Evolutionary conservation across 371 early-diverging fungal genomes (phyloP).

Genomic region (Nematocida sp.): DNA sequence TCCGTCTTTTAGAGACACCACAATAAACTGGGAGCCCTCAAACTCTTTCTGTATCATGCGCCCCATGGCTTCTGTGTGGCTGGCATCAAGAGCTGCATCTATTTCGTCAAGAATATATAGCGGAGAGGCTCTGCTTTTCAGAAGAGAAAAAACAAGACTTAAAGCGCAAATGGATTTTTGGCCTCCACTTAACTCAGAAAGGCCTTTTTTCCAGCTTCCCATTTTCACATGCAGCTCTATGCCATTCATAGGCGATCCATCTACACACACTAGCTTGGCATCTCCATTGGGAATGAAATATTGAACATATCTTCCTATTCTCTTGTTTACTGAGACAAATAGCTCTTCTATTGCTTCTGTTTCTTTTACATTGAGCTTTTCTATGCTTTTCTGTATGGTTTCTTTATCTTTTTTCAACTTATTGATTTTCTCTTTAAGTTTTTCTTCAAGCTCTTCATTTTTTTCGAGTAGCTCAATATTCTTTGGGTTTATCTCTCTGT

Average conservation of each 20-base stretch:
- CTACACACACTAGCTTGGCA: constrained; percentile 71
- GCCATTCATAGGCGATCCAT: constrained; percentile 46
- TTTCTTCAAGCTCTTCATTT: constrained; percentile 60
- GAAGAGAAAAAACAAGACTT: constrained; percentile 84
- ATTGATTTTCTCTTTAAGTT: constrained; percentile 62
- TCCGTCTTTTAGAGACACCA: constrained; percentile 97
- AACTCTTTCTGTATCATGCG: constrained; percentile 85
- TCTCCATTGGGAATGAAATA: constrained; percentile 43
- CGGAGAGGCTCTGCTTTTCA: constrained; percentile 96
- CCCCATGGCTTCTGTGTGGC: constrained; percentile 97
- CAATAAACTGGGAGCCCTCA: constrained; percentile 92
- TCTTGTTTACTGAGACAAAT: constrained; percentile 55
- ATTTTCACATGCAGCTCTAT: constrained; percentile 83
- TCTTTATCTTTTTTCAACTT: constrained; percentile 65
- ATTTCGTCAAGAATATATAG: constrained; percentile 99
- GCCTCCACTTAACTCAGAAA: constrained; percentile 94
- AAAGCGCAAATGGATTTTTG: constrained; percentile 92
- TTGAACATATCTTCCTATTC: constrained; percentile 59
- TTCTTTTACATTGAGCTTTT: constrained; percentile 56
- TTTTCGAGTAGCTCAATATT: constrained; percentile 67
- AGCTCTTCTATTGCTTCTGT: constrained; percentile 66
- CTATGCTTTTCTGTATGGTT: constrained; percentile 59
- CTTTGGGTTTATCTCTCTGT: constrained; percentile 61
- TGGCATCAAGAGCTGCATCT: constrained; percentile 95
- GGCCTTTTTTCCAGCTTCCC: constrained; percentile 90